Percentiles rank a stretch among this genome's conserved stretches.
Conservation (phyloP, 805 yeast genomes). For the Metschnikowia koreensis region DNA sequence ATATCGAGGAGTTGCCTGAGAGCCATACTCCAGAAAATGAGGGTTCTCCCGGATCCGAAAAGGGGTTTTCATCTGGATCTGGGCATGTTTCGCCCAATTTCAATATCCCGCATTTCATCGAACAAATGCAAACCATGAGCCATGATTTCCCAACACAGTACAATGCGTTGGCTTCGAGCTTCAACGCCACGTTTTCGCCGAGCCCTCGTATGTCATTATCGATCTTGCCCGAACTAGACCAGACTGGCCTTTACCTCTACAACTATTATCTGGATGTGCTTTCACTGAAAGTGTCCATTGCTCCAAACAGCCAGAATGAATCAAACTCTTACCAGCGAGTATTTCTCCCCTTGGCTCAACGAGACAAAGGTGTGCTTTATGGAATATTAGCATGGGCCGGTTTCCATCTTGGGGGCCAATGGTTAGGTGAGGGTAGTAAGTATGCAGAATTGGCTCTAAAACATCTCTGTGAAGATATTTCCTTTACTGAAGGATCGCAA, state of each 20-base stretch:
- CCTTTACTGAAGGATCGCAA: conserved; percentile 23
- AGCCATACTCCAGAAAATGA: not conserved
- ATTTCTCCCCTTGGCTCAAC: conserved; percentile 54
- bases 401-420: conserved; percentile 46
- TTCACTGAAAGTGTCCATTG: conserved; percentile 43
- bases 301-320: conserved; percentile 42
- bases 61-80: not conserved
- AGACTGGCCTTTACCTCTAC: conserved; percentile 33
- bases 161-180: conserved; percentile 16
- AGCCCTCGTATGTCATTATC: conserved; percentile 26
- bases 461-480: conserved; percentile 31
- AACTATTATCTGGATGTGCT: conserved; percentile 49
- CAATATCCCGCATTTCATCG: conserved; percentile 16
- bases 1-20: conserved; percentile 1
- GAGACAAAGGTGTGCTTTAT: conserved; percentile 49
- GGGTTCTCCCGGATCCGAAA: not conserved
- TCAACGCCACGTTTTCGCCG: conserved; percentile 25
- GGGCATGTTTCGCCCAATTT: conserved; percentile 4
- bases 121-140: conserved; percentile 13
- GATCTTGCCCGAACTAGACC: conserved; percentile 17
- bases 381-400: conserved; percentile 57
- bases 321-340: conserved; percentile 52
- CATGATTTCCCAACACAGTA: conserved; percentile 7
- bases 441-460: conserved; percentile 49
- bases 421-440: conserved; percentile 48